Percentiles rank a stretch among this genome's conserved stretches.
phyloP scores from a whole-genome alignment of 495 filamentous ascomycete genomes.

The Neurospora sp. region DNA sequence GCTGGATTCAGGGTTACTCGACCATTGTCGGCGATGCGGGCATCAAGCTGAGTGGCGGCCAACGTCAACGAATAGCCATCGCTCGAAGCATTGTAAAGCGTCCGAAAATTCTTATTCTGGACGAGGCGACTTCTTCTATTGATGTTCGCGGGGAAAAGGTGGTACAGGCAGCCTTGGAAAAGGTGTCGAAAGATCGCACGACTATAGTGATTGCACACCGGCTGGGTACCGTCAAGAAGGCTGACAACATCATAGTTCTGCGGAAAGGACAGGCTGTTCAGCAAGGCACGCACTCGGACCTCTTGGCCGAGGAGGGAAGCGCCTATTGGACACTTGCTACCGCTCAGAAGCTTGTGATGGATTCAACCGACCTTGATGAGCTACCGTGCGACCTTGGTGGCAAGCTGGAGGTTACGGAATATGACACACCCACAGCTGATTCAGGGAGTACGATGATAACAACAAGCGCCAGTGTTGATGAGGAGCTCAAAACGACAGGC shows the following conservation, averaged over 20 bases:
- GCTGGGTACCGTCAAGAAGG: constrained; percentile 47
- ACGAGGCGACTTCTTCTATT: constrained; percentile 67
- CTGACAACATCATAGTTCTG: constrained; percentile 57
- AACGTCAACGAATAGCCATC: constrained; percentile 58
- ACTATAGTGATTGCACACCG: constrained; percentile 55
- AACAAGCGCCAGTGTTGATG: neutral
- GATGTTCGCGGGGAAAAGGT: constrained; percentile 48
- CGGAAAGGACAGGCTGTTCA: constrained; percentile 54
- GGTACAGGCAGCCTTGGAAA: constrained; percentile 47
- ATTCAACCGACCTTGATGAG: neutral
- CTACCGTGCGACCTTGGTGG: constrained; percentile 9
- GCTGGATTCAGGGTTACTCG: constrained; percentile 42
- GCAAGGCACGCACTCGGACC: constrained; percentile 55
- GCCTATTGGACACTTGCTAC: constrained; percentile 44
- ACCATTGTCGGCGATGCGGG: constrained; percentile 50
- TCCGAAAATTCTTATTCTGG: constrained; percentile 71
- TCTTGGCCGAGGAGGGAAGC: constrained; percentile 49
- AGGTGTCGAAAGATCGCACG: constrained; percentile 43
- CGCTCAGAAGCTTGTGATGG: constrained; percentile 37
- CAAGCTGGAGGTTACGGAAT: constrained; percentile 20
- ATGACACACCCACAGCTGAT: constrained; percentile 17
- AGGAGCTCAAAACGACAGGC: constrained; percentile 13
- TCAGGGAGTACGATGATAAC: neutral
- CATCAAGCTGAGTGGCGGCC: constrained; percentile 51
- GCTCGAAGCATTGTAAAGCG: constrained; percentile 65